Evolutionary conservation across 177 flowering plant genomes (phyloP).

Genomic region (Vitis hybrid): DNA sequence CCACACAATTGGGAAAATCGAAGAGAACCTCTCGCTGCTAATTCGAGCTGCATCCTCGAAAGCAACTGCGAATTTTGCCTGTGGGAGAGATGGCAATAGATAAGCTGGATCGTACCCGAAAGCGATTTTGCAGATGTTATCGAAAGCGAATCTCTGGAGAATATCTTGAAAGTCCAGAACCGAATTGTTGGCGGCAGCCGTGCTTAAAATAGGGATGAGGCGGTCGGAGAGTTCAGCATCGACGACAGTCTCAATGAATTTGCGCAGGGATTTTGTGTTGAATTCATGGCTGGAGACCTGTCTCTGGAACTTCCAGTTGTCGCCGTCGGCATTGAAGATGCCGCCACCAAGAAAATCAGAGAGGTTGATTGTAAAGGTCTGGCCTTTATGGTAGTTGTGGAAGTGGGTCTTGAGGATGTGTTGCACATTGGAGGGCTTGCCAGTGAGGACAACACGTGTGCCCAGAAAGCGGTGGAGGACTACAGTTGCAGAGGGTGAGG

Average conservation of each 20-base stretch:
- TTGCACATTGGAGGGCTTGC: constrained; percentile 24
- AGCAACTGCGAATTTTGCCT: constrained; percentile 14
- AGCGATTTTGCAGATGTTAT: constrained; percentile 34
- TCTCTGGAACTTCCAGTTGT: constrained; percentile 29
- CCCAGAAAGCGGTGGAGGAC: background rate
- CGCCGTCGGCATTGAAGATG: constrained; percentile 30
- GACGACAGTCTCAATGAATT: constrained; percentile 19
- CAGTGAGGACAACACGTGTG: constrained; percentile 10
- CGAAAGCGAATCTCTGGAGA: constrained; percentile 30
- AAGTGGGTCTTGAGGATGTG: constrained; percentile 32
- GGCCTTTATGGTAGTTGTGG: constrained; percentile 23
- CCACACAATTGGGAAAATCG: constrained; percentile 8
- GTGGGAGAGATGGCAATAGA: constrained; percentile 13
- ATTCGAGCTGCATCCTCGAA: constrained; percentile 14
- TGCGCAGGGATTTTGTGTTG: constrained; percentile 24
- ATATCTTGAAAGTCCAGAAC: constrained; percentile 32
- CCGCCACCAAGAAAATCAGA: constrained; percentile 27
- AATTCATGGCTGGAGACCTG: constrained; percentile 30
- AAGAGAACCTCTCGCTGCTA: constrained; percentile 7
- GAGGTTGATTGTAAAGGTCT: background rate
- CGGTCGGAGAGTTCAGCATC: constrained; percentile 22
- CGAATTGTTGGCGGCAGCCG: background rate
- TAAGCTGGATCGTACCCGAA: constrained; percentile 28
- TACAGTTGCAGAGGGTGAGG: constrained; percentile 24
- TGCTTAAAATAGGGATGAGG: constrained; percentile 21